Evolutionary conservation across 331 rosid genomes (phyloP).

Genomic region (Rhamnella rubrinervis): DNA sequence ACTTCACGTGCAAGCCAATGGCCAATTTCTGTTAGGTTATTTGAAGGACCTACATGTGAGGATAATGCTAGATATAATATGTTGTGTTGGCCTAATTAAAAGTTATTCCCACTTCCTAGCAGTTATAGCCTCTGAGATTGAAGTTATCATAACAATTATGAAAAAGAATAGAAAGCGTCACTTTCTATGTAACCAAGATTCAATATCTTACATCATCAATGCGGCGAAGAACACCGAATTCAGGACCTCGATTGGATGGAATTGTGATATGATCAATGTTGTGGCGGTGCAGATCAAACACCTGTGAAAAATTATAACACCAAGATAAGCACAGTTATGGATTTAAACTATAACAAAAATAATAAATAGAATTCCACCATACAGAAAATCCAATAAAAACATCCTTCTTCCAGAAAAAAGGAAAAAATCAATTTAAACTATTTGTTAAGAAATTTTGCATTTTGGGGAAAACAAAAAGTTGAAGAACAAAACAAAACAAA

Average conservation of each 20-base stretch:
- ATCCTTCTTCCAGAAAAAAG: neutral
- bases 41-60: no score
- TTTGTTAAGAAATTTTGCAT: no score
- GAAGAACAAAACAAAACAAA: neutral
- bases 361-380: neutral
- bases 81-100: no score
- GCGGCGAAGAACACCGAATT: slow-evolving; percentile 75
- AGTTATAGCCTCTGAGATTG: no score
- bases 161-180: neutral
- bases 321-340: neutral
- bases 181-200: slow-evolving; percentile 14
- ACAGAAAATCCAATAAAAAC: neutral
- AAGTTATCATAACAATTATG: no score
- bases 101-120: no score
- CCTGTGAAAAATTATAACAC: slow-evolving; percentile 41
- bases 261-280: slow-evolving; percentile 92
- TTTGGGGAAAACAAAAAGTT: no score
- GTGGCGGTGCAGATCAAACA: slow-evolving; percentile 91
- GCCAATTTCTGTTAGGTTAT: no score
- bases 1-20: no score
- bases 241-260: slow-evolving; percentile 66
- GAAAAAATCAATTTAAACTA: neutral
- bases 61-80: no score
- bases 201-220: slow-evolving; percentile 74
- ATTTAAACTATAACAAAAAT: neutral